Base-by-base conservation (phyloP, 495 filamentous ascomycete species). In the Aspergillus baeticus region DNA sequence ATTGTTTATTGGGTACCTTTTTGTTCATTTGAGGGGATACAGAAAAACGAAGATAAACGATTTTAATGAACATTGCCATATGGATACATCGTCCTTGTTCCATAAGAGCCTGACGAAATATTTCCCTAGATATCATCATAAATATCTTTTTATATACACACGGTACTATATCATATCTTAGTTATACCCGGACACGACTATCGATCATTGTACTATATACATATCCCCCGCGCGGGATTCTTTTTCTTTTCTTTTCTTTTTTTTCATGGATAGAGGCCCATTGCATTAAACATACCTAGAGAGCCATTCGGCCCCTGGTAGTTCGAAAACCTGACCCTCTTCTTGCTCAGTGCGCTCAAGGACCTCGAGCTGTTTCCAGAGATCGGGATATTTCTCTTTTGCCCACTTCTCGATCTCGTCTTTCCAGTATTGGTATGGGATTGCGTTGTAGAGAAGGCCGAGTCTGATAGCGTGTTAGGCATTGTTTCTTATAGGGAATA, bases 331-430 rank as follows among this genome's bases (percentile, higher is more conserved):
- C 18, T 47, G 42, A 0, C 72, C 76, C 31, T 75, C 68, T 42
- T 77, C 76, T 37, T 69, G 54, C 38, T 77, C 72, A 10, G 53
- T 67, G 33, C 72, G 69, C 11, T 68, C 58, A 11, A 64, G 52
- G 37, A 55, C 51, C 33, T 63, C 63, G 49, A 96, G 64, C 47
- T 84, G 77, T 15, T 63, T 66, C 91, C 92, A 96, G 5, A 79
- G 69, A 29, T 79, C 75, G 0, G 88, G 87, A 65, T 91, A 89
- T 31, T 79, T 76, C 11, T 78, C 68, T 54, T 76, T 77, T 7
- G 85, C 84, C 90, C 90, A 96, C 26, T 79, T 70, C 64, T 89
- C 84, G 38, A 96, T 82, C 37, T 82, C 66, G n/a, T 79, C 70
- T 63, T 91, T 88, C 63, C 77, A 77, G 35, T 79, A 75, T 29